Percentiles rank a stretch among this genome's conserved stretches.
Evolutionary conservation across 2,329 filamentous ascomycete genomes (phyloP).

Genomic region (Aspergillus sp.): DNA sequence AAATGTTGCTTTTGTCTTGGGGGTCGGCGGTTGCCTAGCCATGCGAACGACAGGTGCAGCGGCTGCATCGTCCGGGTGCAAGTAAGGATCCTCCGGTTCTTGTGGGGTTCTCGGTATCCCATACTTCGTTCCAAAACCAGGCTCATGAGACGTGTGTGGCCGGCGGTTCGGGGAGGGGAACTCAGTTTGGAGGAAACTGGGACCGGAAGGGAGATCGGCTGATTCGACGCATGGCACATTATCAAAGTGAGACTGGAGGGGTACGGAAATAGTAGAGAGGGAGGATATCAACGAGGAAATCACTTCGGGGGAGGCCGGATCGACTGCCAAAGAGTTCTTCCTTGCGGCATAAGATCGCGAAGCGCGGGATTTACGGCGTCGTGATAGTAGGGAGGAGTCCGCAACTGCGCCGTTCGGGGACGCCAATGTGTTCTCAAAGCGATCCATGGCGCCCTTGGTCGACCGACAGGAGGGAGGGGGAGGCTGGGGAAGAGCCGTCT

Average conservation of each 20-base stretch:
- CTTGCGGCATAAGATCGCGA: slow-evolving; percentile 22
- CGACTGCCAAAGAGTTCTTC: slow-evolving; percentile 21
- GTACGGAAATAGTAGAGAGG: slow-evolving; percentile 52
- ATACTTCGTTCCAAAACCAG: slow-evolving; percentile 64
- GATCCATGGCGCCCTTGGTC: slow-evolving; percentile 21
- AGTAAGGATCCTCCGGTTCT: slow-evolving; percentile 42
- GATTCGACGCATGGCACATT: slow-evolving; percentile 39
- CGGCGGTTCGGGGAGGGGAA: slow-evolving; percentile 20
- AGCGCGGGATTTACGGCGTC: slow-evolving; percentile 40
- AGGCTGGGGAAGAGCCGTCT: not conserved
- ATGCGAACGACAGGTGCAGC: slow-evolving; percentile 69
- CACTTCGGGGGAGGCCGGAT: slow-evolving; percentile 41
- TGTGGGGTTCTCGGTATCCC: slow-evolving; percentile 53
- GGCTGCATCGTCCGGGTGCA: slow-evolving; percentile 50
- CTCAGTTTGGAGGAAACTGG: slow-evolving; percentile 19
- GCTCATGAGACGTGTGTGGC: slow-evolving; percentile 10
- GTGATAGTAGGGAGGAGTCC: slow-evolving; percentile 27
- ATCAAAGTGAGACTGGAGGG: slow-evolving; percentile 63
- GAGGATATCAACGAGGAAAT: slow-evolving; percentile 56
- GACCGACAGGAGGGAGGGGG: slow-evolving; percentile 12
- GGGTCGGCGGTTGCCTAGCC: slow-evolving; percentile 69
- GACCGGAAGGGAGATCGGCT: slow-evolving; percentile 31
- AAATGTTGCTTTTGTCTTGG: slow-evolving; percentile 56
- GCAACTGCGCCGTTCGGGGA: slow-evolving; percentile 18
- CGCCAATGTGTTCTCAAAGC: slow-evolving; percentile 15